Percentiles rank a stretch among this genome's conserved stretches.
These are phyloP conservation scores for Juncus inflexus DNA, from an alignment of 176 grass and related monocot species.

Conservation along the genomic window DNA sequence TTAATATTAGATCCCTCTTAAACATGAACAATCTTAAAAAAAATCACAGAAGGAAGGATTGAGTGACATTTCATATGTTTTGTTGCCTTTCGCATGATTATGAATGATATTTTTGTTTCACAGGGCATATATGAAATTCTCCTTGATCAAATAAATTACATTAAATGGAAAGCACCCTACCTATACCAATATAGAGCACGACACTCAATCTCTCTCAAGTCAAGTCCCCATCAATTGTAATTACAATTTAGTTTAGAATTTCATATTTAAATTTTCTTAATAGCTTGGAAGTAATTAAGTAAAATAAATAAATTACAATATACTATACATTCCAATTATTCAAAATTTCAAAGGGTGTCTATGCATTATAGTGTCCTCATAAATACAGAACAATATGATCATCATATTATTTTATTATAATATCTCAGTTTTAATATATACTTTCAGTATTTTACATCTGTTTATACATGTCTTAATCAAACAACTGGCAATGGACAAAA, in stretches of 20 bases:
- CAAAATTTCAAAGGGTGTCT: too few species aligned
- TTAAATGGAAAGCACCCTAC: constrained; percentile 22
- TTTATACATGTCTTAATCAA: constrained; percentile 18
- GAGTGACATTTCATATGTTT: too few species aligned
- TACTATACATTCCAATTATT: too few species aligned
- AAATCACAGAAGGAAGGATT: too few species aligned
- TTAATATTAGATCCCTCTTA: background rate
- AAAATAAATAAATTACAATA: constrained; percentile 1
- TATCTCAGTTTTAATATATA: too few species aligned
- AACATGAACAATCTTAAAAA: background rate
- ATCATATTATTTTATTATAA: too few species aligned
- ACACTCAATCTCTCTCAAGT: constrained; percentile 25
- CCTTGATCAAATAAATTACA: constrained; percentile 8
- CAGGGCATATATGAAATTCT: constrained; percentile 1
- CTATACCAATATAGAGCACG: constrained; percentile 26
- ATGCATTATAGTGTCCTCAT: too few species aligned
- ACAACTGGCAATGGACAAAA: constrained; percentile 24
- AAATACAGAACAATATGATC: too few species aligned
- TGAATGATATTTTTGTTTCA: background rate
- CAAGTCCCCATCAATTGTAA: constrained; percentile 24
- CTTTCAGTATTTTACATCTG: background rate
- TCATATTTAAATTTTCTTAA: background rate
- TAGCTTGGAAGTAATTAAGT: constrained; percentile 5
- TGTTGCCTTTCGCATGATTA: too few species aligned
- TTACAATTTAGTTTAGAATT: background rate